phyloP scores from a whole-genome alignment of 768 basidiomycete species.

The Cyclocybe aegerita region DNA sequence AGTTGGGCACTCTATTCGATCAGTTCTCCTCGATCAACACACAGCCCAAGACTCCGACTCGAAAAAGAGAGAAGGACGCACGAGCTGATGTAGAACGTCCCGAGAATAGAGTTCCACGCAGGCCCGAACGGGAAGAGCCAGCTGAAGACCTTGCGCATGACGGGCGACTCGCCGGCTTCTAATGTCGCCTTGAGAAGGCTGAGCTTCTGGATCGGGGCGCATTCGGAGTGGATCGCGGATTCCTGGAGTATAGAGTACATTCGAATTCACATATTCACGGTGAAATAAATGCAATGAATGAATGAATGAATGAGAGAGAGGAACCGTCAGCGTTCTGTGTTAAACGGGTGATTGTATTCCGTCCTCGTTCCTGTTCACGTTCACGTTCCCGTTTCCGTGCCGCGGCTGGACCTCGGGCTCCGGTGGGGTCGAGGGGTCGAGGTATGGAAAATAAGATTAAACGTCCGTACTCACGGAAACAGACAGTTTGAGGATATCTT shows the following conservation, averaged over 20 bases:
- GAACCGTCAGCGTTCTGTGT: no score
- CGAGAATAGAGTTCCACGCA: conserved; percentile 86
- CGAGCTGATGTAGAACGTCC: conserved; percentile 97
- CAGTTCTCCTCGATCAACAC: conserved; percentile 2
- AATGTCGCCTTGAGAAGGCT: conserved; percentile 58
- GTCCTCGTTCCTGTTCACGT: no score
- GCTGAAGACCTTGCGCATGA: conserved; percentile 78
- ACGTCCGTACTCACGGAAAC: conserved; percentile 20
- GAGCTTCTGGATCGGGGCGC: conserved; percentile 43
- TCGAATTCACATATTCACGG: no score
- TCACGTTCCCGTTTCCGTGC: no score
- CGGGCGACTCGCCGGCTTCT: conserved; percentile 64
- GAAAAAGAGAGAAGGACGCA: conserved; percentile 38
- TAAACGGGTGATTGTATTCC: no score
- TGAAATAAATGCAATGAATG: no score
- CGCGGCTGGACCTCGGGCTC: no score
- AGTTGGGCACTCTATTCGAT: conserved; percentile 76
- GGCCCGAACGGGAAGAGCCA: conserved; percentile 89
- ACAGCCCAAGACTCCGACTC: conserved; percentile 1
- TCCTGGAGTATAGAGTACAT: conserved; percentile 26
- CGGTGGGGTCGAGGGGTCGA: no score
- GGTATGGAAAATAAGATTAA: no score
- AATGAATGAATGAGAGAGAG: no score
- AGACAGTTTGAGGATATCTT: conserved; percentile 11
- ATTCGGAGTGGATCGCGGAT: conserved; percentile 35